Evolutionary conservation across 2,329 filamentous ascomycete genomes (phyloP).

Genomic region (Trichophyton benhamiae): DNA sequence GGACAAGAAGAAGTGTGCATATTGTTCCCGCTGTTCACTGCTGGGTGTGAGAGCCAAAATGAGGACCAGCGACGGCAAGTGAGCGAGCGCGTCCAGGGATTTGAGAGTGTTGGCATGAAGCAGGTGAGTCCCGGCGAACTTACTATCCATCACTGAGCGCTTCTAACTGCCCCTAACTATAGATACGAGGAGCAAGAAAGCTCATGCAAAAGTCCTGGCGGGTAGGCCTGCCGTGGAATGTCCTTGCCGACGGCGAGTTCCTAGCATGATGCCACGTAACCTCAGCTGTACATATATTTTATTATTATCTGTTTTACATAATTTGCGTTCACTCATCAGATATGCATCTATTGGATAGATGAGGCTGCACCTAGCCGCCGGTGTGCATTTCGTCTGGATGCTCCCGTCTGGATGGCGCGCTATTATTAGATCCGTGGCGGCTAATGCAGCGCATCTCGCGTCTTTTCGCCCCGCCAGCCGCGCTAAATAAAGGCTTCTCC

Average conservation of each 20-base stretch:
- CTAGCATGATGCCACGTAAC: slow-evolving; percentile 20
- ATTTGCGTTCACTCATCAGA: neutral
- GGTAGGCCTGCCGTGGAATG: slow-evolving; percentile 27
- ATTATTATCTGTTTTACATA: neutral
- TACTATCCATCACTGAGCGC: too few species aligned
- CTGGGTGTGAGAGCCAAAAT: slow-evolving; percentile 59
- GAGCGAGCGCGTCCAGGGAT: slow-evolving; percentile 50
- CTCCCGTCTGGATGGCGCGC: neutral
- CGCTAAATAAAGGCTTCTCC: slow-evolving; percentile 4
- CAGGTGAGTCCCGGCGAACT: slow-evolving; percentile 40
- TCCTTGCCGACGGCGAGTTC: slow-evolving; percentile 29
- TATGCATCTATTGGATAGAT: neutral
- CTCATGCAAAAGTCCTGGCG: slow-evolving; percentile 33
- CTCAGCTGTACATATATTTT: neutral
- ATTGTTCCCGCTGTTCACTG: slow-evolving; percentile 71
- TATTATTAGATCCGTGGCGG: slow-evolving; percentile 1
- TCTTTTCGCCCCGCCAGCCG: slow-evolving; percentile 1
- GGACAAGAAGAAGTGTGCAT: slow-evolving; percentile 62
- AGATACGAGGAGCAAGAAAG: slow-evolving; percentile 31
- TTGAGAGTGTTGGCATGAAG: slow-evolving; percentile 64
- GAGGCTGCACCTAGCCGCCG: neutral
- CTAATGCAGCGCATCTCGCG: slow-evolving; percentile 1
- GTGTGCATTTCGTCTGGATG: neutral
- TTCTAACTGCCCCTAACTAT: neutral
- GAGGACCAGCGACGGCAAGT: slow-evolving; percentile 47